These are phyloP conservation scores for Schizopora paradoxa DNA, from an alignment of 1,284 basidiomycete genomes.

Conservation along the genomic window DNA sequence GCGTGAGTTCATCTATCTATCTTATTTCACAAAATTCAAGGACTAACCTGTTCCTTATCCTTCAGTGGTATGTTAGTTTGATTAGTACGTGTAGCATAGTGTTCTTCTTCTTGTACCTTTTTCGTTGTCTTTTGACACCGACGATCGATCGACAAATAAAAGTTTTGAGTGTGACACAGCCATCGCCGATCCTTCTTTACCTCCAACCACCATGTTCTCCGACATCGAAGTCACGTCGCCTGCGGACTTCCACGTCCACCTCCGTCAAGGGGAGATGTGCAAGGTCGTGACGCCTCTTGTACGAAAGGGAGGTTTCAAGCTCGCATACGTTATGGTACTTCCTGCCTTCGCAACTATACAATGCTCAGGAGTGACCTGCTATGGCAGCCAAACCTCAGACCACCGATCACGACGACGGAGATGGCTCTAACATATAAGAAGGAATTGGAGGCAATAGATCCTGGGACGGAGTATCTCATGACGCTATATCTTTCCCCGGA, in stretches of 20 bases:
- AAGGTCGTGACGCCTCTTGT: conserved; percentile 91
- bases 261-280: conserved; percentile 83
- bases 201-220: conserved; percentile 29
- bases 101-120: no score
- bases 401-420: conserved; percentile 85
- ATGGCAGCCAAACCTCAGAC: conserved; percentile 85
- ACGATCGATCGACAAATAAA: no score
- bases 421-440: conserved; percentile 80
- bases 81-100: background rate
- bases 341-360: conserved; percentile 7
- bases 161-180: no score
- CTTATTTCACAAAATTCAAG: background rate
- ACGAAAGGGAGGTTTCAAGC: conserved; percentile 78
- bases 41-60: conserved; percentile 7
- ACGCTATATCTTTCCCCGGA: conserved; percentile 92
- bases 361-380: conserved; percentile 18
- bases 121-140: no score
- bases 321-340: conserved; percentile 95
- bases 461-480: conserved; percentile 85
- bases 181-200: background rate
- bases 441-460: conserved; percentile 71
- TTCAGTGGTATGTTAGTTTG: conserved; percentile 14
- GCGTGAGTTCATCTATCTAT: conserved; percentile 12
- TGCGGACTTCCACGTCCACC: conserved; percentile 96
- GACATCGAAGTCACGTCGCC: conserved; percentile 59